Evolutionary conservation across 2,329 filamentous ascomycete genomes (phyloP).

Genomic region (Microdochium nivale): DNA sequence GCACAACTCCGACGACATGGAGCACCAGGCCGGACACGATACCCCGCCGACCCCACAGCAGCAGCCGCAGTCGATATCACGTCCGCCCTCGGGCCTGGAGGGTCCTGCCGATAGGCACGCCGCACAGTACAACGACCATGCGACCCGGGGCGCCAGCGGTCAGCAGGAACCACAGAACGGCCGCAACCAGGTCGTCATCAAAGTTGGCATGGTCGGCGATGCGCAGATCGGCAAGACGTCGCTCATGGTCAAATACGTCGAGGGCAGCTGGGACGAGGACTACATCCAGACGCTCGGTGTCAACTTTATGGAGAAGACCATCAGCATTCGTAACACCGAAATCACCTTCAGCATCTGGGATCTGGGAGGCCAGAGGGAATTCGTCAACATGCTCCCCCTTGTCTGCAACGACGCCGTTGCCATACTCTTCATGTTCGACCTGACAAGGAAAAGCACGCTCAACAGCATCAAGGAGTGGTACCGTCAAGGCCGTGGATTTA

Average conservation of each 20-base stretch:
- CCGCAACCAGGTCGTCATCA: constrained; percentile 82
- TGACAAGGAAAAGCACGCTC: constrained; percentile 94
- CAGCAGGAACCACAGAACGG: constrained; percentile 32
- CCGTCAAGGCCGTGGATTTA: constrained; percentile 92
- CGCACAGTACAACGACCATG: constrained; percentile 32
- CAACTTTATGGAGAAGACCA: constrained; percentile 99
- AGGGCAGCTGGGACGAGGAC: constrained; percentile 98
- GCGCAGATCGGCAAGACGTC: constrained; percentile 99
- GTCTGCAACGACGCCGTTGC: constrained; percentile 98
- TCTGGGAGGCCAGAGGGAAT: constrained; percentile 92
- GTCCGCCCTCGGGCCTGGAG: constrained; percentile 47
- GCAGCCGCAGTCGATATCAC: constrained; percentile 34
- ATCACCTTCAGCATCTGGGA: constrained; percentile 99
- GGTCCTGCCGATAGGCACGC: constrained; percentile 27
- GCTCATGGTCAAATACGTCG: constrained; percentile 98
- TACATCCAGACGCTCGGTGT: constrained; percentile 98
- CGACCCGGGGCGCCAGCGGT: constrained; percentile 28
- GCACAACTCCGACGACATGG: constrained; percentile 21
- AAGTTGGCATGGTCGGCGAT: constrained; percentile 98
- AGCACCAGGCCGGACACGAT: constrained; percentile 33
- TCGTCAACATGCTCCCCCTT: constrained; percentile 99
- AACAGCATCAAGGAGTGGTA: constrained; percentile 99
- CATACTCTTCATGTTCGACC: constrained; percentile 98
- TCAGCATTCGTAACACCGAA: constrained; percentile 97
- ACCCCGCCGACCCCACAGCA: constrained; percentile 35